Conservation (phyloP, 306 rosid genomes). For the Glycine tomentella region DNA sequence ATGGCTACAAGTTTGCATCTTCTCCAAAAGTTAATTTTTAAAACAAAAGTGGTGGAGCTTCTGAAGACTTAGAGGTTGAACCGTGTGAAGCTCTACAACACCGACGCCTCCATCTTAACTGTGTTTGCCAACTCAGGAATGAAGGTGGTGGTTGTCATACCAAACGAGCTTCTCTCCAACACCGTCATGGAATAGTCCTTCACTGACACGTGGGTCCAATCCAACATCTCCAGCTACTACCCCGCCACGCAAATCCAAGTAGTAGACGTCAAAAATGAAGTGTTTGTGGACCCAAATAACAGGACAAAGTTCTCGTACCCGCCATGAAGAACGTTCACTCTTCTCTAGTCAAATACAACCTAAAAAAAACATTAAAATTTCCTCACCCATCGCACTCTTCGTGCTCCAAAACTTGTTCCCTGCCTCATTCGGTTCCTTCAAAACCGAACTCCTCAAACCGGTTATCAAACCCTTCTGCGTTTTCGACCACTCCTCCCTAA, state of each 20-base stretch:
- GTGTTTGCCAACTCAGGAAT: conserved; percentile 70
- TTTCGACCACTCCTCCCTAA: too few species aligned
- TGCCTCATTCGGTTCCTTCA: conserved; percentile 77
- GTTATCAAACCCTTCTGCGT: conserved; percentile 80
- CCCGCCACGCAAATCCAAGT: conserved; percentile 76
- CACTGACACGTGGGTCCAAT: conserved; percentile 76
- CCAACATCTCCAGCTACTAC: conserved; percentile 61
- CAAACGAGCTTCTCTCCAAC: conserved; percentile 76
- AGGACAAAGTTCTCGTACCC: conserved; percentile 67
- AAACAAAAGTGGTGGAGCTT: conserved; percentile 71
- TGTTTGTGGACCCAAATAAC: conserved; percentile 74
- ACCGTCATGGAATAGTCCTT: conserved; percentile 65
- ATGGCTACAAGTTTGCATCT: too few species aligned
- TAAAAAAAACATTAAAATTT: conserved; percentile 62
- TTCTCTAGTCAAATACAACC: conserved; percentile 53
- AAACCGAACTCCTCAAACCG: conserved; percentile 65
- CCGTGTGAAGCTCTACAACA: conserved; percentile 79
- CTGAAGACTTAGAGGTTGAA: conserved; percentile 63
- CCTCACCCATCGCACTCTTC: conserved; percentile 75
- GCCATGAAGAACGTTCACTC: conserved; percentile 76
- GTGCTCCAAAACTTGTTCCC: conserved; percentile 75
- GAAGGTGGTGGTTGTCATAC: conserved; percentile 61
- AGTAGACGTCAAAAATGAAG: conserved; percentile 91
- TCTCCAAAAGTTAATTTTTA: too few species aligned
- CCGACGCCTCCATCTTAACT: conserved; percentile 61